Evolutionary conservation across 2,329 filamentous ascomycete species (phyloP), one percentile per base, ranked within the genome.

Genomic region (Periconia sp.): DNA sequence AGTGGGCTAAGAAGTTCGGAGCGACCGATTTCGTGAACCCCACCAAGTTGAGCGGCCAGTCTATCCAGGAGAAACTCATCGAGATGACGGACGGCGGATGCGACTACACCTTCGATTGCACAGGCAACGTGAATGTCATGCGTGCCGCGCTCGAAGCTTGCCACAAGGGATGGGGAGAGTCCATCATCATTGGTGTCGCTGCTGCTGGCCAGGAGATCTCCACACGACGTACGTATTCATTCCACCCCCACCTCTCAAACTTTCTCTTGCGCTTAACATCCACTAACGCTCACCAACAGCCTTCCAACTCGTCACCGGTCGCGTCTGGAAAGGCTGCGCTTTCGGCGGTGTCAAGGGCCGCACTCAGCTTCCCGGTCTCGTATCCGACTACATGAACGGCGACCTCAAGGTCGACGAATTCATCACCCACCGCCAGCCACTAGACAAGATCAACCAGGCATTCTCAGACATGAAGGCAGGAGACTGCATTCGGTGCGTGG

Each of bases 41-140:
- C 31, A 69, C 63, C 22, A 86, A 92, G 73, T 61, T 78, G 40
- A 73, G 74, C 54, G 66, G 70, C 35, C 87, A 92, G 80, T 89
- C 82, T 47, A 88, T 97, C 59, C 89, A 95, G 63, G 90, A 96
- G 66, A 87, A 92, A 78, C 82, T 99, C 54, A 84, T 97, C 58
- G 92, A 97, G 75, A 91, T 97, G 87, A 99, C 94, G 2, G 94
- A 97, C 65, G 94, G 94, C 56, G 94, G 94, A 37, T 95, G 91
- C 71, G 94, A 99, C 78, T 97, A 96, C 79, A 99, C 94, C 36
- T 99, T 99, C 70, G 94, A 99, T 78, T 97, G 94, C 81, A 99
- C 94, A 5, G 94, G 94, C 47, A 97, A 97, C 66, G 92, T 97
- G 39, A 83, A 85, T 59, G 94, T 99, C 42, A 99, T 96, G 94